These are phyloP conservation scores for Candida frijolesensis DNA, from an alignment of 1,139 yeast genomes.

Conservation along the genomic window DNA sequence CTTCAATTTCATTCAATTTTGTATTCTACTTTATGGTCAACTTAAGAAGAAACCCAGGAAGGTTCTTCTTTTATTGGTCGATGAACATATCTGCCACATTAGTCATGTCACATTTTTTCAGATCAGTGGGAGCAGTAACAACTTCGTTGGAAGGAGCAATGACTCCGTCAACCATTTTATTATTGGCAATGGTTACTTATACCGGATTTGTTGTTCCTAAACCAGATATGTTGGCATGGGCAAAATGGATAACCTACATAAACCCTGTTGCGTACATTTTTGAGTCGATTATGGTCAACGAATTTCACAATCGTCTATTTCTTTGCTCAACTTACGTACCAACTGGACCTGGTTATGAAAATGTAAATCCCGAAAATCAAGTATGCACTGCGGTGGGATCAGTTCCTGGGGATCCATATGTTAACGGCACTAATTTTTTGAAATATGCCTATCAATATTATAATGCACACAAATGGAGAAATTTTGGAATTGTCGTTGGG, in stretches of 20 bases:
- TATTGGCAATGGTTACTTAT: slow-evolving; percentile 54
- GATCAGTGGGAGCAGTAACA: slow-evolving; percentile 59
- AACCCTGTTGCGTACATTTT: slow-evolving; percentile 60
- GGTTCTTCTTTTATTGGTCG: slow-evolving; percentile 57
- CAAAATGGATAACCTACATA: slow-evolving; percentile 59
- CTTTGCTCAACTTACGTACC: slow-evolving; percentile 51
- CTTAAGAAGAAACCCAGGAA: slow-evolving; percentile 57
- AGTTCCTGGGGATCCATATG: slow-evolving; percentile 52
- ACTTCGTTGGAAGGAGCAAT: slow-evolving; percentile 59
- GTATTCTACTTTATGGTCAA: slow-evolving; percentile 60
- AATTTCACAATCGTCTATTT: slow-evolving; percentile 51
- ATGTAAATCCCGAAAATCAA: slow-evolving; percentile 28
- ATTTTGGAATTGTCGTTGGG: slow-evolving; percentile 69
- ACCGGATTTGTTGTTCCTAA: slow-evolving; percentile 63
- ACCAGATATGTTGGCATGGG: slow-evolving; percentile 63
- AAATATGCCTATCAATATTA: slow-evolving; percentile 48
- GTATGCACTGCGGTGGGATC: slow-evolving; percentile 74
- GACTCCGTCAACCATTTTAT: slow-evolving; percentile 59
- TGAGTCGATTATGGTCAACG: slow-evolving; percentile 59
- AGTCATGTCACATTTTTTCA: slow-evolving; percentile 59
- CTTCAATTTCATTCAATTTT: slow-evolving; percentile 47
- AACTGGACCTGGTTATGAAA: slow-evolving; percentile 37
- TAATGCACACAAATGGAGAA: slow-evolving; percentile 77
- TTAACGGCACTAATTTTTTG: slow-evolving; percentile 63
- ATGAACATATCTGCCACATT: slow-evolving; percentile 44